Conservation (phyloP, 768 basidiomycete genomes). For the Termitomyces sp. region DNA sequence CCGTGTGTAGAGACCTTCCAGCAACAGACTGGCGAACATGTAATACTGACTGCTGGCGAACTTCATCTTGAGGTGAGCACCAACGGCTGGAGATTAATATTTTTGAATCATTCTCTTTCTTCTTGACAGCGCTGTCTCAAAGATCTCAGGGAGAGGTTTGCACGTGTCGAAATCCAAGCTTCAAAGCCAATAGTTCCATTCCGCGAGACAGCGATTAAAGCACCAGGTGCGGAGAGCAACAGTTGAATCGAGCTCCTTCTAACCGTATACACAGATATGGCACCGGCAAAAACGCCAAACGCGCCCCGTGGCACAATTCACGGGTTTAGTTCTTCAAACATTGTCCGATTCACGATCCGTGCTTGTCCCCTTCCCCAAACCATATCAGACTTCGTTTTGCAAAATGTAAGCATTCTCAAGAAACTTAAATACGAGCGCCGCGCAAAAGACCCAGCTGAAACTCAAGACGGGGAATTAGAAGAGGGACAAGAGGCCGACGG, state of each 20-base stretch:
- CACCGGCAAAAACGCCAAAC: slow-evolving; percentile 67
- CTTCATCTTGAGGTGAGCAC: slow-evolving; percentile 81
- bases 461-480: slow-evolving; percentile 30
- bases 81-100: neutral
- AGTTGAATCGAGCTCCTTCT: neutral
- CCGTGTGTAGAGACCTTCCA: slow-evolving; percentile 98
- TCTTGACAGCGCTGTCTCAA: slow-evolving; percentile 79
- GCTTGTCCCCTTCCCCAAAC: slow-evolving; percentile 69
- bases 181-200: slow-evolving; percentile 98
- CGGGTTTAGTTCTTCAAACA: slow-evolving; percentile 58
- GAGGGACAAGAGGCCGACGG: slow-evolving; percentile 35
- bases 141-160: slow-evolving; percentile 94
- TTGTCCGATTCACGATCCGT: slow-evolving; percentile 81
- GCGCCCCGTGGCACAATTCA: slow-evolving; percentile 74
- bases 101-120: neutral
- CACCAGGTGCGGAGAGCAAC: slow-evolving; percentile 41
- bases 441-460: slow-evolving; percentile 20
- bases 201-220: slow-evolving; percentile 88
- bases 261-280: slow-evolving; percentile 63
- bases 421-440: slow-evolving; percentile 47
- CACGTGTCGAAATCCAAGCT: slow-evolving; percentile 85
- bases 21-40: slow-evolving; percentile 95
- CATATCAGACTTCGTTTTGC: slow-evolving; percentile 71
- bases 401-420: slow-evolving; percentile 62
- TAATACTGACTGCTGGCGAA: slow-evolving; percentile 94